Base-by-base conservation (phyloP, 2,329 filamentous ascomycete genomes). In the Fusarium falciforme region DNA sequence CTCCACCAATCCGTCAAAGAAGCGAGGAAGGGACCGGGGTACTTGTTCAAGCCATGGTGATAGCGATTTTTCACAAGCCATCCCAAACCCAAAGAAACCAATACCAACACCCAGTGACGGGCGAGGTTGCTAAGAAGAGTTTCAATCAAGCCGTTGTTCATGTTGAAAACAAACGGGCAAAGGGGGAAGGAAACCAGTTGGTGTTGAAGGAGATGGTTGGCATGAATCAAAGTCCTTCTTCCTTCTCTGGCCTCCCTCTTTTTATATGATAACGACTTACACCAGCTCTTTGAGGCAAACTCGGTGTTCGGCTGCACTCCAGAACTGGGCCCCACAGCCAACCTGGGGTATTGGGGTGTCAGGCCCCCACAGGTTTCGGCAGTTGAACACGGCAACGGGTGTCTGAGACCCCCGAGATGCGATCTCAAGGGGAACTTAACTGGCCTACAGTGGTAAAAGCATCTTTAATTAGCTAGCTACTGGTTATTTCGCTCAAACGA, bases 21-120 rank as follows among this genome's bases (percentile, higher is more conserved):
- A 22, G 93, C 94, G 47, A 94, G 78, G 65, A 91, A 85, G 0
- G 92, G 93, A 0, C 93, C 94, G 0, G 94, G 93, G 75, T 94
- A 94, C 78, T 88, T 90, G 81, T 91, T 89, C 67, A 94, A 83
- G 7, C 92, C 91, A 60, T 87, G 82, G 74, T 86, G 87, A 55
- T 84, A 84, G 22, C 77, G 77, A 38, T 79, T 79, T 35, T 47
- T 76, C 7, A 74, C 38, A 0, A 78, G 66, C 68, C 70, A 76
- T 9, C 27, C 67, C 6, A 64, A 12, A 14, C 61, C 40, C 0
- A 74, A 5, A 12, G 68, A 17, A 27, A 55, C 36, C 12, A 77
- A 54, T 16, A 67, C 60, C 9, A 77, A 35, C 14, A 40, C 68
- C 77, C 77, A 79, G 36, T 79, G 74, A 20, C 73, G 68, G 33